Base-by-base conservation (phyloP, 371 early-diverging fungal species). In the Catenaria anguillulae region DNA sequence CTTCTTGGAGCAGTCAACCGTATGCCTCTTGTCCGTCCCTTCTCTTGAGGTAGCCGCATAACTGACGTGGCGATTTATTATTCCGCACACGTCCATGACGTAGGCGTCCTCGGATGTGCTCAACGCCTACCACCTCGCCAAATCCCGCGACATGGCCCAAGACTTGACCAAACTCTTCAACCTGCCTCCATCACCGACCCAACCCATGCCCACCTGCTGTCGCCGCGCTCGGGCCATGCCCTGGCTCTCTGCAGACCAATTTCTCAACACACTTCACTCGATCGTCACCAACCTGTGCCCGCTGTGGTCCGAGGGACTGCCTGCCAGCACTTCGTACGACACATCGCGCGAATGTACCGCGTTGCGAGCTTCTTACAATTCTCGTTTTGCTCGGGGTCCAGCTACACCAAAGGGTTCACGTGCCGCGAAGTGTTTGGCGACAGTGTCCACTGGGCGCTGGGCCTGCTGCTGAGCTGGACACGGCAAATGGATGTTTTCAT, bases 361-460 rank as follows among this genome's bases (percentile, higher is more conserved):
- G 67, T 75, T 4, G 74, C 72, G 73, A 66, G 64, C 21, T 64
- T 69, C 4, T 23, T 77, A 24, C 73, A 71, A 65, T 77, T 77
- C 58, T 68, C 68, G 34, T 68, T 66, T 43, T 70, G 70, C 62
- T 54, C 70, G 31, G 54, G 67, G 17, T 65, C 65, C 4, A 62
- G 42, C 26, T 62, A 48, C 13, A 61, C 56, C 17, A 65, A 64
- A 17, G 66, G 60, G 24, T 15, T 60, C 29, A 54, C 50, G 4
- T 43, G 33, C n/a, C 46, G 75, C 26, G 74, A 72, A 52, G 56
- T 75, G 23, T 77, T 75, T 65, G 77, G 77, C 4, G 77, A 77
- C 33, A 69, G 68, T 6, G 17, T 74, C 4, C 33, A 60, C 24
- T 74, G 73, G 73, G 74, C 73, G 1, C 74, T 73, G 68, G 69